Conservation (phyloP, 495 filamentous ascomycete genomes). For the Podospora conica region DNA sequence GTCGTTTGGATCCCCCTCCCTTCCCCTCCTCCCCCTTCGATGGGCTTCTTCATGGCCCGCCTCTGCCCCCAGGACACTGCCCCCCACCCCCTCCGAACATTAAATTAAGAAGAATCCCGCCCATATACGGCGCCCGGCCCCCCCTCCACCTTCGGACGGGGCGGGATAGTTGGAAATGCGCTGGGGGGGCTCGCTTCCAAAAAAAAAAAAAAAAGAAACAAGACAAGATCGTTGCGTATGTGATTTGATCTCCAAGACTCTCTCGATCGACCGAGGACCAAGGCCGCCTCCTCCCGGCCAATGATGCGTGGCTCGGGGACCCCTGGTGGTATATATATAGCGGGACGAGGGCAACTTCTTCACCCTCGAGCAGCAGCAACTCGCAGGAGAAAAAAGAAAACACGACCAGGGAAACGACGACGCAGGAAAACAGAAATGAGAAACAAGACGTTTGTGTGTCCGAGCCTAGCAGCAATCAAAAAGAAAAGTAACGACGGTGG, state of each 20-base stretch:
- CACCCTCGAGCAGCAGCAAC: not conserved
- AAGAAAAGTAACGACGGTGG: slow-evolving; percentile 21
- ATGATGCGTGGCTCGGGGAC: not conserved
- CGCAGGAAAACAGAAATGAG: not conserved
- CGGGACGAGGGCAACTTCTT: not conserved
- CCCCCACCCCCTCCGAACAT: not conserved
- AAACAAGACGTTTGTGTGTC: not conserved
- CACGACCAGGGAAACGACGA: not conserved
- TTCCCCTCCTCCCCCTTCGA: too few species aligned
- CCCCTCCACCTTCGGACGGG: not conserved
- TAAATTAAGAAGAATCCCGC: not conserved
- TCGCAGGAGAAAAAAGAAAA: not conserved
- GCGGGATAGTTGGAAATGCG: not conserved
- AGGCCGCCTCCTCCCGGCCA: too few species aligned
- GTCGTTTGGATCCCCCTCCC: not conserved
- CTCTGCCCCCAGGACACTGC: not conserved
- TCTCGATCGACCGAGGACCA: not conserved
- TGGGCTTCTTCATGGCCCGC: too few species aligned
- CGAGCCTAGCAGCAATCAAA: not conserved
- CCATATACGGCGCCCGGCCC: not conserved
- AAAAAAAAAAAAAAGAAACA: too few species aligned
- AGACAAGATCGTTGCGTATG: not conserved
- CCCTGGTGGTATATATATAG: not conserved
- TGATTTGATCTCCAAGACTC: not conserved
- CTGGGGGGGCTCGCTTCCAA: not conserved